Conservation (phyloP, 2,329 filamentous ascomycete species). For the Drechslerella dactyloides region DNA sequence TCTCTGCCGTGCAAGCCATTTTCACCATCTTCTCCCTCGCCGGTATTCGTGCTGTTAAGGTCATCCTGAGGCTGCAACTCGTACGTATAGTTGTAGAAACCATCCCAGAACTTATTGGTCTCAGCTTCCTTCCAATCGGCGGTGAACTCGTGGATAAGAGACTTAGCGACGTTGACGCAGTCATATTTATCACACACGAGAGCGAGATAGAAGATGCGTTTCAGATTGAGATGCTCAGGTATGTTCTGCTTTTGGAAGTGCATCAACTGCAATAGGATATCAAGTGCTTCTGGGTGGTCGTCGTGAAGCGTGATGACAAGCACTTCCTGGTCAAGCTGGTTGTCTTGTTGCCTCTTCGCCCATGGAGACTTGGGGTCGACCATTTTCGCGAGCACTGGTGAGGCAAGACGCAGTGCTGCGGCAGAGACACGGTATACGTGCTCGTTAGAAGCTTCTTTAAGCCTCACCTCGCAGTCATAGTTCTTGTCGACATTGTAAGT, state of each 20-base stretch:
- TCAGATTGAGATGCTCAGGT: constrained; percentile 22
- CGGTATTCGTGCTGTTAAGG: background rate
- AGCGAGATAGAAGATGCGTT: constrained; percentile 24
- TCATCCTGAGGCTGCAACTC: constrained; percentile 13
- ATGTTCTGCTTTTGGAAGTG: constrained; percentile 30
- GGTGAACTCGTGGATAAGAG: constrained; percentile 30
- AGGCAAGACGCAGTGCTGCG: constrained; percentile 27
- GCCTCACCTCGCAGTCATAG: constrained; percentile 26
- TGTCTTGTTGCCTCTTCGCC: constrained; percentile 11
- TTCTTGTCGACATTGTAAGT: constrained; percentile 19
- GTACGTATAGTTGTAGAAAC: constrained; percentile 26
- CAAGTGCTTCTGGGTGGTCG: constrained; percentile 28
- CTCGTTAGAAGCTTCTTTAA: background rate
- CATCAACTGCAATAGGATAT: constrained; percentile 32
- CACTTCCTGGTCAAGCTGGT: background rate
- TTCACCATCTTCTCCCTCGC: constrained; percentile 1
- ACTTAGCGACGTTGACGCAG: constrained; percentile 35
- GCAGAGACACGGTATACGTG: constrained; percentile 30
- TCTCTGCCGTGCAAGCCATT: constrained; percentile 15
- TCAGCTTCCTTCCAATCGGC: constrained; percentile 24
- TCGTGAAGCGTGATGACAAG: constrained; percentile 17
- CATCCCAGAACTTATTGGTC: constrained; percentile 20
- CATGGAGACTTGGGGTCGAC: constrained; percentile 35
- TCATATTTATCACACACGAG: constrained; percentile 40
- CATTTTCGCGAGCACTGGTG: constrained; percentile 36